phyloP scores from a whole-genome alignment of 169 alveolate genomes.

The Eimeria necatrix region DNA sequence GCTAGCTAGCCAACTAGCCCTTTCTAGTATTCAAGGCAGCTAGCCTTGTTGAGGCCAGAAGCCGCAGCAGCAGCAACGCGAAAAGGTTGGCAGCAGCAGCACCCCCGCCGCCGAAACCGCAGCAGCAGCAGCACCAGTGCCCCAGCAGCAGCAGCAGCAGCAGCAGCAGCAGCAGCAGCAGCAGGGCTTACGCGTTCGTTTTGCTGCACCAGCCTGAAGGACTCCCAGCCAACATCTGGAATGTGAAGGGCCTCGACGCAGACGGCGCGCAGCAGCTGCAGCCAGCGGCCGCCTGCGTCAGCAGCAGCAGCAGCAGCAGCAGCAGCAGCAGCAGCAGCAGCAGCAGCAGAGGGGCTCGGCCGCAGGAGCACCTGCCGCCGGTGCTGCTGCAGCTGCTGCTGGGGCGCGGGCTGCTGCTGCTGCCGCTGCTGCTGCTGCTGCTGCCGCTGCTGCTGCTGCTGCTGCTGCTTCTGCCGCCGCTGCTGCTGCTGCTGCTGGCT shows the following conservation, averaged over 20 bases:
- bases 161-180: conserved; percentile 47
- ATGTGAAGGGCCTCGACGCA: conserved; percentile 39
- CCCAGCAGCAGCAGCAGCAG: conserved; percentile 43
- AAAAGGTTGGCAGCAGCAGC: neutral
- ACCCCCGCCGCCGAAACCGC: neutral
- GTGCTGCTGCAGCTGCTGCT: no score
- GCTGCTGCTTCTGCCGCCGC: conserved; percentile 43
- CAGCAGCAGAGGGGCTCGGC: conserved; percentile 12
- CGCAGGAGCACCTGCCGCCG: conserved; percentile 42
- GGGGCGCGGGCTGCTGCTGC: neutral
- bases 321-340: no score
- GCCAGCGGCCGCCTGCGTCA: conserved; percentile 13
- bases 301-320: conserved; percentile 4
- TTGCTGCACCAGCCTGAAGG: conserved; percentile 4
- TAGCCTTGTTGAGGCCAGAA: neutral
- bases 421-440: conserved; percentile 20
- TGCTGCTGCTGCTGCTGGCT: conserved; percentile 4
- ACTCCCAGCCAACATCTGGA: conserved; percentile 18
- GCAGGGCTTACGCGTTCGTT: neutral
- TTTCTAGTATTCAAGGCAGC: neutral
- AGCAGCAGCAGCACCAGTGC: conserved; percentile 10
- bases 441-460: conserved; percentile 46
- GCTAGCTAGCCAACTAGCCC: neutral
- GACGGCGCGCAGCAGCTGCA: conserved; percentile 34
- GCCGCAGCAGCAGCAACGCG: neutral